These are phyloP conservation scores for Candida morakotiae DNA, from an alignment of 805 yeast genomes.

Conservation along the genomic window DNA sequence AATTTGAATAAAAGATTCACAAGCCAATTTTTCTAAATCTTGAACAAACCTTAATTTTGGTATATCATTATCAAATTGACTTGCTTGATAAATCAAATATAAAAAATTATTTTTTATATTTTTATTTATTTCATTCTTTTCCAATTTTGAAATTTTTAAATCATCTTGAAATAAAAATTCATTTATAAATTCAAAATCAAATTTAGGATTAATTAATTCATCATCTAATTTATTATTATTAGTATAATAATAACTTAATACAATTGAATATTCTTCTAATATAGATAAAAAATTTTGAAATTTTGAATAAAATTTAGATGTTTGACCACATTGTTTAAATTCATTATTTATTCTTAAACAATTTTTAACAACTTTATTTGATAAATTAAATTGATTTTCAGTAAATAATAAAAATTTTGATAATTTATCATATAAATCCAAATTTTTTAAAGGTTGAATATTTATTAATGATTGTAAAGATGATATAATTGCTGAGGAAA, in stretches of 20 bases:
- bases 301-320: conserved; percentile 51
- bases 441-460: conserved; percentile 22
- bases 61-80: conserved; percentile 2
- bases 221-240: conserved; percentile 17
- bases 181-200: conserved; percentile 20
- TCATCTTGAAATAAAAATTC: conserved; percentile 23
- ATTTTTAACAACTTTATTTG: conserved; percentile 50
- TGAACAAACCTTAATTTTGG: conserved; percentile 20
- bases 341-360: conserved; percentile 82
- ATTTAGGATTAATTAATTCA: conserved; percentile 6
- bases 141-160: conserved; percentile 24
- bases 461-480: conserved; percentile 25
- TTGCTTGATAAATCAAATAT: conserved; percentile 36
- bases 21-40: conserved; percentile 33
- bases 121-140: conserved; percentile 20
- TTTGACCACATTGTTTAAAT: conserved; percentile 50
- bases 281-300: conserved; percentile 35
- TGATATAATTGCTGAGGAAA: conserved; percentile 16
- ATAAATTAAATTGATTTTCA: conserved; percentile 48
- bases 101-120: conserved; percentile 39
- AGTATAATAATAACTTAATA: conserved; percentile 22
- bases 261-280: conserved; percentile 43
- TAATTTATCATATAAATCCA: conserved; percentile 20
- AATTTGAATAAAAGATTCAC: conserved; percentile 35
- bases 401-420: conserved; percentile 41